Evolutionary conservation across 2,329 filamentous ascomycete genomes (phyloP).

Genomic region (Exophiala bonariae): DNA sequence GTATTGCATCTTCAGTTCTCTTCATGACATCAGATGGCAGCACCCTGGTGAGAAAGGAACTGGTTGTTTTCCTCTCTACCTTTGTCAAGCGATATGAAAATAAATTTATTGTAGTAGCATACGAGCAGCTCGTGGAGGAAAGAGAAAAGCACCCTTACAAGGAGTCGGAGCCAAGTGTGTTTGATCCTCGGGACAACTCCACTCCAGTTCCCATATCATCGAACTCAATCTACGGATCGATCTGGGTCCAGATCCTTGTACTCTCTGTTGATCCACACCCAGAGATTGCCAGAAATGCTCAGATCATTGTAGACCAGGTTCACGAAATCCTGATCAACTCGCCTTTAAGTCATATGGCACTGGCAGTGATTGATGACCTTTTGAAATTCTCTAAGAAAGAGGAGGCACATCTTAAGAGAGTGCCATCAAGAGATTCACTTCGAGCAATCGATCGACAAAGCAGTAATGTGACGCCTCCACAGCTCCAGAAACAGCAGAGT

Average conservation of each 20-base stretch:
- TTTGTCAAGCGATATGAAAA: slow-evolving; percentile 88
- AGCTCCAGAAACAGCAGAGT: slow-evolving; percentile 56
- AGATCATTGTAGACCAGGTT: slow-evolving; percentile 81
- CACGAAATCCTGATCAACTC: slow-evolving; percentile 77
- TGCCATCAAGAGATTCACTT: slow-evolving; percentile 24
- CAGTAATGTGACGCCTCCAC: slow-evolving; percentile 50
- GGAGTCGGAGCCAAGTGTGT: slow-evolving; percentile 32
- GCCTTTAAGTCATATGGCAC: slow-evolving; percentile 68
- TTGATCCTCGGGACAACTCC: slow-evolving; percentile 24
- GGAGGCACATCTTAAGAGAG: slow-evolving; percentile 22
- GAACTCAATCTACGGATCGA: slow-evolving; percentile 87
- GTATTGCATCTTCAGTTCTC: slow-evolving; percentile 82
- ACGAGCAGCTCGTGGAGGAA: slow-evolving; percentile 85
- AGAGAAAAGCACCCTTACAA: slow-evolving; percentile 62
- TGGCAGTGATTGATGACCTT: slow-evolving; percentile 73
- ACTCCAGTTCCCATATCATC: slow-evolving; percentile 64
- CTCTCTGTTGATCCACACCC: slow-evolving; percentile 93
- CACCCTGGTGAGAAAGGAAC: slow-evolving; percentile 88
- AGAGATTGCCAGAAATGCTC: slow-evolving; percentile 83
- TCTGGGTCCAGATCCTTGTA: slow-evolving; percentile 91
- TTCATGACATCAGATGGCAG: slow-evolving; percentile 94
- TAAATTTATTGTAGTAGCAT: slow-evolving; percentile 88
- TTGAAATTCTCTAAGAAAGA: slow-evolving; percentile 30
- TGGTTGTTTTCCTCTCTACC: slow-evolving; percentile 89
- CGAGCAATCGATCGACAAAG: slow-evolving; percentile 27